Conservation (phyloP, 768 basidiomycete species). For the Asterophora lycoperdoides region DNA sequence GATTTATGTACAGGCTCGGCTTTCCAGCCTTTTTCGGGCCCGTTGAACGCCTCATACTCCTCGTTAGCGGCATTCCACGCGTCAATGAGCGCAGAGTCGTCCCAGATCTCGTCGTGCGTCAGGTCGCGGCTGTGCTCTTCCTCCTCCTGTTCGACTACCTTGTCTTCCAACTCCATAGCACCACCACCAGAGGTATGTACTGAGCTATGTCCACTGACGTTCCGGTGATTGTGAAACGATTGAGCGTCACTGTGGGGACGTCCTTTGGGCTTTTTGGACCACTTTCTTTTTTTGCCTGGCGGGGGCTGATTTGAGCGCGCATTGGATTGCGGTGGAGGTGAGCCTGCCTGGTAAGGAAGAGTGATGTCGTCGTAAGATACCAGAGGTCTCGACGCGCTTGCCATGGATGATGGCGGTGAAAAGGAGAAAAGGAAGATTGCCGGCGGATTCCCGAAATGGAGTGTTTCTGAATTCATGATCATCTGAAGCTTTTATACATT, state of each 20-base stretch:
- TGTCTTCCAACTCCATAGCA: conserved; percentile 19
- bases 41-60: conserved; percentile 74
- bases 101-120: conserved; percentile 78
- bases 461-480: too few species aligned
- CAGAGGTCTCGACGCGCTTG: conserved; percentile 31
- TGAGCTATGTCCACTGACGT: conserved; percentile 14
- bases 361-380: conserved; percentile 67
- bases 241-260: conserved; percentile 30
- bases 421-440: neutral
- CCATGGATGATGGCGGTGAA: conserved; percentile 1
- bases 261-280: conserved; percentile 31
- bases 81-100: conserved; percentile 76
- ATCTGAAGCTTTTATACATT: too few species aligned
- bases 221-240: conserved; percentile 24
- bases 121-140: conserved; percentile 53
- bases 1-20: conserved; percentile 65
- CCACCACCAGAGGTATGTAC: conserved; percentile 2
- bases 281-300: conserved; percentile 56
- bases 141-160: conserved; percentile 25
- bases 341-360: conserved; percentile 31
- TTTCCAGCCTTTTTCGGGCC: conserved; percentile 71
- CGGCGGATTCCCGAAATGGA: too few species aligned
- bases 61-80: conserved; percentile 84
- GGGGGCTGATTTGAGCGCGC: conserved; percentile 24
- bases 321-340: conserved; percentile 12